A percentile compares a stretch with the other conserved stretches of the same genome.
phyloP scores from a whole-genome alignment of 1,284 basidiomycete species.

The Microbotryomycetes sp. region DNA sequence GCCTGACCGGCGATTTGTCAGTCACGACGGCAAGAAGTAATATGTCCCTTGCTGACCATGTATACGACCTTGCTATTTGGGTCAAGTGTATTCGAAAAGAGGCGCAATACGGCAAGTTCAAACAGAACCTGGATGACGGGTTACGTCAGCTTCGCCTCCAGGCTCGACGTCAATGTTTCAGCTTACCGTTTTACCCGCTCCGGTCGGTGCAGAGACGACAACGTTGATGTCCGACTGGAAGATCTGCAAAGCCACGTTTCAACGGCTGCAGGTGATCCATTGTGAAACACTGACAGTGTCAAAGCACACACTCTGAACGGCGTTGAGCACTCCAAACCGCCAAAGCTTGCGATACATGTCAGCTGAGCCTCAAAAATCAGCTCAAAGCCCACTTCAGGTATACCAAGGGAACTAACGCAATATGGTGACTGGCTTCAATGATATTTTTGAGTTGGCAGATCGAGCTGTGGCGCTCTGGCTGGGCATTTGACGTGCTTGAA shows the following conservation, averaged over 20 bases:
- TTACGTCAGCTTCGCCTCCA: not conserved
- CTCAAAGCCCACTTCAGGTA: not conserved
- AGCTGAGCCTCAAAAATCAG: conserved; percentile 49
- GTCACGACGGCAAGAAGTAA: not conserved
- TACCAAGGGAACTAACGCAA: too few relatives aligned
- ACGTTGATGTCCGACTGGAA: conserved; percentile 63
- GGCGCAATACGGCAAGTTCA: conserved; percentile 76
- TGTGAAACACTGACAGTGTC: conserved; percentile 59
- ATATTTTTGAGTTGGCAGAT: too few relatives aligned
- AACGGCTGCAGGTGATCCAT: too few relatives aligned
- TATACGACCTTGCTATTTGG: conserved; percentile 67
- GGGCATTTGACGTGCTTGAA: too few relatives aligned
- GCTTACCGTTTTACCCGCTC: conserved; percentile 71
- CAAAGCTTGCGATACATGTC: conserved; percentile 72
- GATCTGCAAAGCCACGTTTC: conserved; percentile 47
- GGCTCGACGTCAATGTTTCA: too few relatives aligned
- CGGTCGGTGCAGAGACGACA: conserved; percentile 72
- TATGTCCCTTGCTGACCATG: conserved; percentile 44
- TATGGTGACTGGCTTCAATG: too few relatives aligned
- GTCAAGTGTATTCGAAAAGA: conserved; percentile 50
- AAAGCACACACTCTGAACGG: conserved; percentile 75
- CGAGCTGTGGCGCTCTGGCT: too few relatives aligned
- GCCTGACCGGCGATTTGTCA: conserved; percentile 50
- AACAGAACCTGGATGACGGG: conserved; percentile 56
- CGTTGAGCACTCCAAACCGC: conserved; percentile 82